Conservation (phyloP, 208 protist genomes). For the Entamoeba invadens region DNA sequence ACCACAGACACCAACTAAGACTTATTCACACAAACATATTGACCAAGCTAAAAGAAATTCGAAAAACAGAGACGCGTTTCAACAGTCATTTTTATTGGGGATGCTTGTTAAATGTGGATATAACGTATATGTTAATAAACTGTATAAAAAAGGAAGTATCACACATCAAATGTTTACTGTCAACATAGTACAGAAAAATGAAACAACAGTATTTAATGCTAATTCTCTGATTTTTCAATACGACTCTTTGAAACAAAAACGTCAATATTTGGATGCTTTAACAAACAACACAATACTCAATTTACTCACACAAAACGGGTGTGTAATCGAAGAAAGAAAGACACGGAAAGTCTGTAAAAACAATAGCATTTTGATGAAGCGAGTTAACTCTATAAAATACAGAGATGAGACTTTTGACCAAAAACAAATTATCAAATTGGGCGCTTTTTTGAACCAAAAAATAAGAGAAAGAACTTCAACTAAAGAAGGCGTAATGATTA, state of each 20-base stretch:
- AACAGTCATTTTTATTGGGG: background rate
- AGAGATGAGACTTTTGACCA: background rate
- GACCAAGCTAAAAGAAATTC: background rate
- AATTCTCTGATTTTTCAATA: background rate
- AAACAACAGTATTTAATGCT: background rate
- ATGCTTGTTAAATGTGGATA: background rate
- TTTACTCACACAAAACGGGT: background rate
- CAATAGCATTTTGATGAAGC: background rate
- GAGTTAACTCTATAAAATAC: background rate
- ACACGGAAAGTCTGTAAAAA: background rate
- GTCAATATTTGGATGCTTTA: background rate
- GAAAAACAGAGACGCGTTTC: background rate
- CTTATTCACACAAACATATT: too few species aligned
- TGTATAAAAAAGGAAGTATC: background rate
- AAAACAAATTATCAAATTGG: background rate
- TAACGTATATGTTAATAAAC: background rate
- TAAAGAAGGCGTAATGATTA: background rate
- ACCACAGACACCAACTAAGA: too few species aligned
- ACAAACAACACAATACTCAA: background rate
- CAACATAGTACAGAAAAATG: background rate
- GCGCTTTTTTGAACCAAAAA: background rate
- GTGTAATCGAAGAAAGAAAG: background rate
- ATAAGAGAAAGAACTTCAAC: background rate
- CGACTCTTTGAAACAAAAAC: background rate
- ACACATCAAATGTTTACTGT: background rate